Evolutionary conservation across 805 yeast genomes (phyloP), one percentile per base, ranked within the genome.

Genomic region (Candida orba): DNA sequence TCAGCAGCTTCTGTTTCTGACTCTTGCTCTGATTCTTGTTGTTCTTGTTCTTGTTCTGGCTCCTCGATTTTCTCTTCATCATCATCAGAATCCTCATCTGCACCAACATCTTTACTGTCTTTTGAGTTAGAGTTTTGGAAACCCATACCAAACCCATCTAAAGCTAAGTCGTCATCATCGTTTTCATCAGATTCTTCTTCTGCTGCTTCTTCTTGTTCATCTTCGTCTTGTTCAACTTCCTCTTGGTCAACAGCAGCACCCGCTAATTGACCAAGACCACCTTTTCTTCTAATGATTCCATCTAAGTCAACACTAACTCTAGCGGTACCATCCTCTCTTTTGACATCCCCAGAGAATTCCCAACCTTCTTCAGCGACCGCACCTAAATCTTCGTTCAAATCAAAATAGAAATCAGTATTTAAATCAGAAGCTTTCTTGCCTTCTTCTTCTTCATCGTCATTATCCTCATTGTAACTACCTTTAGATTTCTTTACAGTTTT

Each of bases 221-320:
- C 62, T 15, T 30, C 73, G 9, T 72, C 76, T 61, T 67, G 71
- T 8, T 65, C 70, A 13, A 63, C 70, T 7, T 61, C 67, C 9
- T 64, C 69, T 3, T 62, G 69, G 13, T 61, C 66, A 18, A 56
- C 59, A 15, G 66, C 69, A 14, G 70, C 64, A 37, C 73, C 77
- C 1, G 74, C 79, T 43, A 78, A 57, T 41, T 76, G 75, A 6
- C 75, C 68, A 43, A 82, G 68, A 35, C 95, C 87, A 62, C 96
- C 95, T 55, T 86, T 90, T 62, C 90, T 75, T 66, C 82, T 79
- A 53, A 91, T 84, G 42, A 91, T 91, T 13, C 80, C 79, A 56
- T 91, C 96, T 48, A 91, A 71, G 68, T 91, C 96, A 8, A 88
- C 95, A 48, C 81, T 86, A 49, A 74, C 76, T 43, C 58, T 71